Percentiles rank a stretch among this genome's conserved stretches.
phyloP scores from a whole-genome alignment of 176 grass and related monocot species.

The Tuctoria greenei region DNA sequence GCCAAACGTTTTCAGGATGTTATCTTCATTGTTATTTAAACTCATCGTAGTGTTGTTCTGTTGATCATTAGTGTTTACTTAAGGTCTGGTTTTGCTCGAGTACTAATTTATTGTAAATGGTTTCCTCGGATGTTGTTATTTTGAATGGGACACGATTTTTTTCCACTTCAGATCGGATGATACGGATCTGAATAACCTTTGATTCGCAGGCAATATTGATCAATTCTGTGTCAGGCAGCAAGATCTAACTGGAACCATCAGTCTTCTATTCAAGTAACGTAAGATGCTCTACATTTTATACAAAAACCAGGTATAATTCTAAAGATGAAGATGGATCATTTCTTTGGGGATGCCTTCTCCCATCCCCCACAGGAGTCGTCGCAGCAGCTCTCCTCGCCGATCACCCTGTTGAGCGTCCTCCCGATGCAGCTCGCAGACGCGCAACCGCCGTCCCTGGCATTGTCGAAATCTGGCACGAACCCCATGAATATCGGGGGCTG shows the following conservation, averaged over 20 bases:
- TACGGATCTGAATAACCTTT: no score
- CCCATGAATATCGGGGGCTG: no score
- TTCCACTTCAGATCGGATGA: background rate
- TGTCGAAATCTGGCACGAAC: no score
- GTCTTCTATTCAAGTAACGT: background rate
- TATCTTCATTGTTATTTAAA: background rate
- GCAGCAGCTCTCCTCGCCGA: slow-evolving; percentile 56
- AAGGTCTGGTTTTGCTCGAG: background rate
- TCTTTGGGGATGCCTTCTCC: slow-evolving; percentile 39
- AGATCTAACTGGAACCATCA: slow-evolving; percentile 14
- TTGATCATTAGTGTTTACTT: no score
- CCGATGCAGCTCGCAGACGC: background rate
- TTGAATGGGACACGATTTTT: background rate
- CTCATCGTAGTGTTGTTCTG: background rate
- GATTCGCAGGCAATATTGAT: background rate
- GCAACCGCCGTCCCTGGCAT: background rate
- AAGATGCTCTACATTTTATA: slow-evolving; percentile 30
- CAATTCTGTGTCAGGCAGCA: background rate
- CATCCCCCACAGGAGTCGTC: slow-evolving; percentile 49
- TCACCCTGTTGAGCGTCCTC: slow-evolving; percentile 55
- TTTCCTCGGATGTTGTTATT: background rate
- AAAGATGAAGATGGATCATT: slow-evolving; percentile 15
- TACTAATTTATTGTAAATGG: no score
- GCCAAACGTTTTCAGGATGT: background rate
- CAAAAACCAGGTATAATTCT: background rate